Evolutionary conservation across 768 basidiomycete species (phyloP), one percentile per base, ranked within the genome.

Genomic region (Lactifluus echinatus): DNA sequence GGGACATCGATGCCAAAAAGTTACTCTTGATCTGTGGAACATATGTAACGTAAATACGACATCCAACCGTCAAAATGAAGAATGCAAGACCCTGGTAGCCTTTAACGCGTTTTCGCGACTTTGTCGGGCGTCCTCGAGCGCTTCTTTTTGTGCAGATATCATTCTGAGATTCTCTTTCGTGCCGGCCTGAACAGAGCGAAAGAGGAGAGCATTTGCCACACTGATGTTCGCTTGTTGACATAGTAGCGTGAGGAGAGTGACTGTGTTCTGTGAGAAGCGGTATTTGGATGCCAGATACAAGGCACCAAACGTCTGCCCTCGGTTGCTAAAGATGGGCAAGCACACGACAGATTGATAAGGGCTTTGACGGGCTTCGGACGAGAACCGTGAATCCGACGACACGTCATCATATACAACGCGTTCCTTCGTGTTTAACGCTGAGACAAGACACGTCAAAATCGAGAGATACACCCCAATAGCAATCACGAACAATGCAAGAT

Each of bases 191-290:
- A 89, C 84, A 2, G 84, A 85, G 29, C 82, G 78, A 71, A 87
- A 87, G 48, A 87, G 70, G n/a, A 86, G 70, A 0, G 85, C 84
- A 66, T 87, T 89, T 3, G 84, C 76, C 37, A 89, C 83, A 44
- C 85, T 84, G 56, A 87, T 85, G 58, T 82, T 84, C 2, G 85
- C 84, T 76, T 87, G 85, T 65, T 85, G 84, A 64, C 81, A 83
- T 8, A 87, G 74, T 3, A 85, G 73, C 1, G 80, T 84, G 52
- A 87, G 67, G 56, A 84, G 78, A 1, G 79, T 83, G 17, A 84
- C 73, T 0, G 76, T 80, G 61, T 79, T 81, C 55, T 75, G 76
- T 0, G 82, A 78, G 66, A 87, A 87, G 0, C 83, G 72, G 61
- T 82, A 80, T 71, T 77, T 81, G 2, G 84, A 83, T 6, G 82